phyloP scores from a whole-genome alignment of 2,329 filamentous ascomycete species.

The Monilinia aucupariae region DNA sequence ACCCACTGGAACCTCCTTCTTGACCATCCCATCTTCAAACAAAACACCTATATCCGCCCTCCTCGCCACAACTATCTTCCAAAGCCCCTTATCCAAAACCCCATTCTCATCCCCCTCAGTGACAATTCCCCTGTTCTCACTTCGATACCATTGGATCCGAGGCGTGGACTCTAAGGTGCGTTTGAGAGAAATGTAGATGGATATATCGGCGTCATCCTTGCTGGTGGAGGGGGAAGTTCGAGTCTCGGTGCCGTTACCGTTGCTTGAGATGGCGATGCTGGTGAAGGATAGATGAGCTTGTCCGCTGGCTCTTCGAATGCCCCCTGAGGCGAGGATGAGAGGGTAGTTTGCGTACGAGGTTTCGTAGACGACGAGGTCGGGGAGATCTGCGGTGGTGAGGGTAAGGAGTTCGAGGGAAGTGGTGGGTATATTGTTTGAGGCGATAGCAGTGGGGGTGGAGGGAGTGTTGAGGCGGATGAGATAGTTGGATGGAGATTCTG shows the following conservation, averaged over 20 bases:
- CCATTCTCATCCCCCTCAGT: conserved; percentile 33
- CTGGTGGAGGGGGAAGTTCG: conserved; percentile 25
- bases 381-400: conserved; percentile 37
- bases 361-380: conserved; percentile 42
- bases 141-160: conserved; percentile 38
- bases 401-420: conserved; percentile 34
- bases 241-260: conserved; percentile 32
- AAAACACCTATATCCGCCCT: conserved; percentile 41
- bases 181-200: conserved; percentile 40
- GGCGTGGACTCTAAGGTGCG: conserved; percentile 35
- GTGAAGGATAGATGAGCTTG: conserved; percentile 34
- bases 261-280: conserved; percentile 33
- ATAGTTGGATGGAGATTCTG: conserved; percentile 31
- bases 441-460: conserved; percentile 18
- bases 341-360: conserved; percentile 43
- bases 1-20: conserved; percentile 41
- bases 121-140: conserved; percentile 37
- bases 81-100: conserved; percentile 36
- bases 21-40: conserved; percentile 41
- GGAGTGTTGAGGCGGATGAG: conserved; percentile 36
- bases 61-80: conserved; percentile 41
- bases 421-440: conserved; percentile 20
- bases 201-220: conserved; percentile 38
- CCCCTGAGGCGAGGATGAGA: conserved; percentile 39
- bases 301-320: conserved; percentile 41